A percentile compares a stretch with the other conserved stretches of the same genome.
Evolutionary conservation across 164 flowering plant species (phyloP).

Genomic region (Kalanchoe fedtschenkoi): DNA sequence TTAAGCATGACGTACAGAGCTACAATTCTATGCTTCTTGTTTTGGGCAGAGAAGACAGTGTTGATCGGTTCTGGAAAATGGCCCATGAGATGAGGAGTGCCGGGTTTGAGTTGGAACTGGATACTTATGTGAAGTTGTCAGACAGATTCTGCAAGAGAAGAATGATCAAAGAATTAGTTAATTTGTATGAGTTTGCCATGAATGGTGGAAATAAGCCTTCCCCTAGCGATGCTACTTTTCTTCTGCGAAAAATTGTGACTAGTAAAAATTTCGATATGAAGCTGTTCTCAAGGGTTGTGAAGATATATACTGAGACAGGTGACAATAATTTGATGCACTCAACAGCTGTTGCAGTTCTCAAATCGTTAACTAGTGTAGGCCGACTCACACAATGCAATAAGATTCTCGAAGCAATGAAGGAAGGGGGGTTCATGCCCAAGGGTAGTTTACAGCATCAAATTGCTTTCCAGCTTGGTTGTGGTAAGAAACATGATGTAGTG

Average conservation of each 20-base stretch:
- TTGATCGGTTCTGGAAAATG: conserved; percentile 53
- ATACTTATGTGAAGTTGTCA: conserved; percentile 33
- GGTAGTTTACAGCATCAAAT: conserved; percentile 23
- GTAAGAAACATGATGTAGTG: conserved; percentile 34
- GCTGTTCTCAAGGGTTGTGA: conserved; percentile 45
- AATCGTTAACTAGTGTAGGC: conserved; percentile 52
- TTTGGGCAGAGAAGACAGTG: conserved; percentile 47
- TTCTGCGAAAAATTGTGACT: conserved; percentile 45
- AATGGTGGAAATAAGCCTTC: conserved; percentile 45
- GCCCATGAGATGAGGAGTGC: conserved; percentile 47
- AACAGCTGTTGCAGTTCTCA: conserved; percentile 36
- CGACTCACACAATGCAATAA: conserved; percentile 37
- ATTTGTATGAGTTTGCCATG: conserved; percentile 64
- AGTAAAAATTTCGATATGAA: conserved; percentile 37
- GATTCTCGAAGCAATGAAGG: conserved; percentile 52
- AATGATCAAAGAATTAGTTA: conserved; percentile 57
- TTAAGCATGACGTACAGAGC: conserved; percentile 35
- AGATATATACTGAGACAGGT: conserved; percentile 22
- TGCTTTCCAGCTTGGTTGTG: conserved; percentile 28
- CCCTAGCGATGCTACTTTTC: conserved; percentile 34
- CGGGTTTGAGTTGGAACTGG: conserved; percentile 50
- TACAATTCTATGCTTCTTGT: conserved; percentile 48
- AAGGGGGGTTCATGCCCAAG: conserved; percentile 34
- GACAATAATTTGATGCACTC: conserved; percentile 40
- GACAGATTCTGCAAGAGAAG: conserved; percentile 37